Evolutionary conservation across 371 early-diverging fungal genomes (phyloP).

Genomic region (Phascolomyces articulosus): DNA sequence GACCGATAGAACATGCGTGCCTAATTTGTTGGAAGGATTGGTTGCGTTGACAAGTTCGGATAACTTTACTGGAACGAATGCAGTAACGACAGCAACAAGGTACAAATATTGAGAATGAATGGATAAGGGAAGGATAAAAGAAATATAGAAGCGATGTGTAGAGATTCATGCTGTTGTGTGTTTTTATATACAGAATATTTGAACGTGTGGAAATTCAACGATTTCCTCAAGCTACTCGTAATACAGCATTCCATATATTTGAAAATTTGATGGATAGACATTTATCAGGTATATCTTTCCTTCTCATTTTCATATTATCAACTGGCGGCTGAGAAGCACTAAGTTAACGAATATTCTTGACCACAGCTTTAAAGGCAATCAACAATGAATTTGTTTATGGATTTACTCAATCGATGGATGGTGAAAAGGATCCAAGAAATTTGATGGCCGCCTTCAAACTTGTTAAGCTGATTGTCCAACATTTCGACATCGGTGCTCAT

Average conservation of each 20-base stretch:
- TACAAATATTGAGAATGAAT: slow-evolving; percentile 15
- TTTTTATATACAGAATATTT: slow-evolving; percentile 36
- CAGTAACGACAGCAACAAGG: slow-evolving; percentile 61
- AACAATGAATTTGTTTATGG: slow-evolving; percentile 80
- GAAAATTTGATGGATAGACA: slow-evolving; percentile 45
- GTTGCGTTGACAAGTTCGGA: slow-evolving; percentile 60
- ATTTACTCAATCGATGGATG: slow-evolving; percentile 89
- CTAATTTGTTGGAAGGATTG: slow-evolving; percentile 69
- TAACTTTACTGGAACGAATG: slow-evolving; percentile 60
- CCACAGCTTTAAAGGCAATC: slow-evolving; percentile 40
- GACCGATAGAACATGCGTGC: slow-evolving; percentile 75
- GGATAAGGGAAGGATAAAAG: background rate
- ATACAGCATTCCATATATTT: slow-evolving; percentile 46
- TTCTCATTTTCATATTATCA: background rate
- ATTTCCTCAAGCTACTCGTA: slow-evolving; percentile 61
- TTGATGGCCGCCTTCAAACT: slow-evolving; percentile 84
- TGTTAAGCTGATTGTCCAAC: slow-evolving; percentile 62
- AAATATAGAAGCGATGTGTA: background rate
- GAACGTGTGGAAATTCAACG: slow-evolving; percentile 65
- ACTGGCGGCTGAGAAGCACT: no score
- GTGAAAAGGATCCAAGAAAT: slow-evolving; percentile 98
- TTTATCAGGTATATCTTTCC: slow-evolving; percentile 5
- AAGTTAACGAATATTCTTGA: background rate
- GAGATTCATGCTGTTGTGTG: no score
- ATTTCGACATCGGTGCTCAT: slow-evolving; percentile 77